A percentile compares a stretch with the other conserved stretches of the same genome.
Conservation (phyloP, 2,329 filamentous ascomycete genomes). For the Colletotrichum tofieldiae region DNA sequence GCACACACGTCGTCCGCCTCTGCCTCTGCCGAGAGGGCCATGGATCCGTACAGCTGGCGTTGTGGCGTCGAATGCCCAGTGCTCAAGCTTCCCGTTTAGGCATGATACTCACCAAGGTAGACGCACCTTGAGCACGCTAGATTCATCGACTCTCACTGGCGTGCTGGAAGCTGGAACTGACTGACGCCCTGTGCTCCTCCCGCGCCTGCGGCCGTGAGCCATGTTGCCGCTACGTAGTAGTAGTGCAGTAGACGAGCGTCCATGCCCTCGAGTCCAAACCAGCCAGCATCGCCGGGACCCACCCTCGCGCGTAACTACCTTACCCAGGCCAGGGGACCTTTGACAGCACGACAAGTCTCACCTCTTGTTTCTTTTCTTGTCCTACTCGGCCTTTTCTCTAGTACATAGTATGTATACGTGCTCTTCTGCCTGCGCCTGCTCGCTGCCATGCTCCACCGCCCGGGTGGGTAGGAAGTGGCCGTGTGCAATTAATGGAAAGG, state of each 20-base stretch:
- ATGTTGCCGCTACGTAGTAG: background rate
- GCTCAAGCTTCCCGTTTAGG: constrained; percentile 37
- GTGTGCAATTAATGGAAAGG: constrained; percentile 1
- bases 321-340: constrained; percentile 22
- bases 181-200: constrained; percentile 36
- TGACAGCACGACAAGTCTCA: constrained; percentile 4
- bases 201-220: constrained; percentile 24
- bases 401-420: too few species aligned
- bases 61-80: constrained; percentile 37
- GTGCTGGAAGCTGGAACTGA: constrained; percentile 34
- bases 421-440: constrained; percentile 13
- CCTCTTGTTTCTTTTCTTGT: background rate
- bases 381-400: constrained; percentile 6
- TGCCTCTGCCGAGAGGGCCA: background rate
- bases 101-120: constrained; percentile 21
- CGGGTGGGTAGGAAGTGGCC: background rate
- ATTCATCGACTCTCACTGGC: constrained; percentile 13
- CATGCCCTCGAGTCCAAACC: background rate
- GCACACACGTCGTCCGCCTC: too few species aligned
- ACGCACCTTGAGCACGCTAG: constrained; percentile 20
- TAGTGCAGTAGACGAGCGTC: background rate
- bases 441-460: constrained; percentile 3
- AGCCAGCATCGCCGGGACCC: background rate
- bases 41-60: constrained; percentile 15
- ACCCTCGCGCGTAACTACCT: constrained; percentile 8